Evolutionary conservation across 306 rosid genomes (phyloP), one percentile per base, ranked within the genome.

Genomic region (Boehmeria nivea): DNA sequence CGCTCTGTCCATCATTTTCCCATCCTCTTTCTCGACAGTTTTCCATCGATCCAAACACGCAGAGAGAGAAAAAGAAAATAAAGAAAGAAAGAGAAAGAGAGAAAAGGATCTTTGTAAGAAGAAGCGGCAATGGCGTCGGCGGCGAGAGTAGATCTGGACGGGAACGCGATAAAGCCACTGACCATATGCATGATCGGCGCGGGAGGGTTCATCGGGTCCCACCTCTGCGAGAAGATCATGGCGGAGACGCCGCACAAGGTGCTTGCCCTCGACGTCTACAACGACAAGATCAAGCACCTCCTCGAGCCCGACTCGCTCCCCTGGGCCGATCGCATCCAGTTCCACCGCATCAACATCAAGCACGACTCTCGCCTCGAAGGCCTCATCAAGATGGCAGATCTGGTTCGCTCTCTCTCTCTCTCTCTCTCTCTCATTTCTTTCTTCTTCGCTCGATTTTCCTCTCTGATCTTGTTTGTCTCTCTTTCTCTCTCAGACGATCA

Each of bases 171-270:
- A 2, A 83, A 78, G 77, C 76, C 95, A 50, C 68, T 89, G 20
- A 83, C 97, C 12, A 85, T 89, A 20, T 89, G 97, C 80, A 89
- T 89, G 95, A 89, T 89, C 17, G 97, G 97, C 0, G 97, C 97
- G 4, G 97, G 95, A 1, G 97, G 97, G 0, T 89, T 89, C 89
- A 89, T 89, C 1, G 97, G 97, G 2, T 89, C 97, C 6, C 97
- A 89, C 65, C 89, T 89, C 16, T 89, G 95, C 49, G 95, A 89
- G 76, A 89, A 85, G 77, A 75, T 89, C 2, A 76, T 89, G 87
- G 6, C 54, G 1, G 93, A 85, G 62, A 89, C 97, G 0, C 85
- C 95, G 1, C 97, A 89, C 77, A 89, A 64, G 71, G 85, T 89
- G 10, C 65, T 89, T 0, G 97, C 93, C 12, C 46, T 89, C 7